Conservation (phyloP, 2,329 filamentous ascomycete species). For the Xylaria sp. region DNA sequence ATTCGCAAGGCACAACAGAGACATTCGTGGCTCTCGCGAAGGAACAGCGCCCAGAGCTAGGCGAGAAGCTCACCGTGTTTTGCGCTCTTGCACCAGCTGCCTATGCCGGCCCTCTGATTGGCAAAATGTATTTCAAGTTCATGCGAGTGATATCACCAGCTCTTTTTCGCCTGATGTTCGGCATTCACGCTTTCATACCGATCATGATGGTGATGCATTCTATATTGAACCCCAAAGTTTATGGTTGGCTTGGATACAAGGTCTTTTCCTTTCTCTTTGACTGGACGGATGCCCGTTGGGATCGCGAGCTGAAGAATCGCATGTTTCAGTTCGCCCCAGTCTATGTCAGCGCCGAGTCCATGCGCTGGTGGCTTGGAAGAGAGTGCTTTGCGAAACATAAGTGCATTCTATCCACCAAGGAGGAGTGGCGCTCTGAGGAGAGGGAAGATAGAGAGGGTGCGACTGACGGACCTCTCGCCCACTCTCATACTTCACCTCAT, state of each 20-base stretch:
- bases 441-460: conserved; percentile 71
- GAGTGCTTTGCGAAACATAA: conserved; percentile 84
- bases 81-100: conserved; percentile 91
- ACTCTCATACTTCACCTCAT: conserved; percentile 42
- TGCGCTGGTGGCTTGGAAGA: conserved; percentile 94
- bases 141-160: conserved; percentile 81
- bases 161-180: conserved; percentile 84
- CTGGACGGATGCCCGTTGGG: conserved; percentile 89
- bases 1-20: conserved; percentile 92
- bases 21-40: conserved; percentile 89
- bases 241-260: conserved; percentile 84
- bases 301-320: conserved; percentile 77
- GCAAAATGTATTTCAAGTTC: conserved; percentile 91
- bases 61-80: conserved; percentile 85
- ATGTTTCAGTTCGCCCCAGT: conserved; percentile 95
- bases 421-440: conserved; percentile 72
- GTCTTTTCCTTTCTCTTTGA: conserved; percentile 91
- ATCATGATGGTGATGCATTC: conserved; percentile 89
- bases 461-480: conserved; percentile 49
- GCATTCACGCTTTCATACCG: conserved; percentile 92
- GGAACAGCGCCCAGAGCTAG: conserved; percentile 86
- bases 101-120: conserved; percentile 86
- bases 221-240: conserved; percentile 71
- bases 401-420: conserved; percentile 84
- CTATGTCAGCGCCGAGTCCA: conserved; percentile 87